phyloP scores from a whole-genome alignment of 345 rosid species.

The Trapa bicornis region DNA sequence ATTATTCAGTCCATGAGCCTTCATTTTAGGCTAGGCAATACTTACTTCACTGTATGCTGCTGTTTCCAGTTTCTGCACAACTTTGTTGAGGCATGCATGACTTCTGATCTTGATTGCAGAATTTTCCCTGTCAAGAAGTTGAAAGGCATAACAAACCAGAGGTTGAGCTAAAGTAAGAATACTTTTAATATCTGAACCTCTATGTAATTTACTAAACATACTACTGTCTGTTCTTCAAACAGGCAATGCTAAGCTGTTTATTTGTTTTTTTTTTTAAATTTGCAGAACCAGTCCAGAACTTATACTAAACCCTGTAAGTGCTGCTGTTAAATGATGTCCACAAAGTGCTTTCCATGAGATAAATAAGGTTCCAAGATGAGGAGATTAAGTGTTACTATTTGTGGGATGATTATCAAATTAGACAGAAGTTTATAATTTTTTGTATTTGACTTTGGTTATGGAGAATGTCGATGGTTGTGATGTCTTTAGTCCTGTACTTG shows the following conservation, averaged over 20 bases:
- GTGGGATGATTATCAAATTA: too few species aligned
- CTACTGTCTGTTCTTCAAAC: neutral
- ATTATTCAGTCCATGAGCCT: neutral
- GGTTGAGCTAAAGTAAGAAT: constrained; percentile 78
- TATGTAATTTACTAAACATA: neutral
- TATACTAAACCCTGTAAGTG: constrained; percentile 75
- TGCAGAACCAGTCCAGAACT: constrained; percentile 95
- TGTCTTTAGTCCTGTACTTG: neutral
- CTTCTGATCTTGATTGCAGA: constrained; percentile 30
- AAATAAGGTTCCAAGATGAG: too few species aligned
- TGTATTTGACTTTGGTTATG: too few species aligned
- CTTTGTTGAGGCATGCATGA: neutral
- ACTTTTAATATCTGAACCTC: neutral
- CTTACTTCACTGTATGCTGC: neutral
- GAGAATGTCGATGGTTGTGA: too few species aligned
- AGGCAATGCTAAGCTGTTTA: neutral
- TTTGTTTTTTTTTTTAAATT: constrained; percentile 15
- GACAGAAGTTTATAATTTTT: too few species aligned
- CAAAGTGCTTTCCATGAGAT: neutral
- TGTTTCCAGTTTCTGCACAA: neutral
- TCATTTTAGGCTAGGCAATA: neutral
- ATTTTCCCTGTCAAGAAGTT: constrained; percentile 99
- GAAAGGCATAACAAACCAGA: constrained; percentile 99
- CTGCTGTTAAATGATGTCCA: neutral
- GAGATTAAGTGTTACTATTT: too few species aligned